A percentile compares a stretch with the other conserved stretches of the same genome.
These are phyloP conservation scores for Neurospora sp. DNA, from an alignment of 495 filamentous ascomycete species.

Conservation along the genomic window DNA sequence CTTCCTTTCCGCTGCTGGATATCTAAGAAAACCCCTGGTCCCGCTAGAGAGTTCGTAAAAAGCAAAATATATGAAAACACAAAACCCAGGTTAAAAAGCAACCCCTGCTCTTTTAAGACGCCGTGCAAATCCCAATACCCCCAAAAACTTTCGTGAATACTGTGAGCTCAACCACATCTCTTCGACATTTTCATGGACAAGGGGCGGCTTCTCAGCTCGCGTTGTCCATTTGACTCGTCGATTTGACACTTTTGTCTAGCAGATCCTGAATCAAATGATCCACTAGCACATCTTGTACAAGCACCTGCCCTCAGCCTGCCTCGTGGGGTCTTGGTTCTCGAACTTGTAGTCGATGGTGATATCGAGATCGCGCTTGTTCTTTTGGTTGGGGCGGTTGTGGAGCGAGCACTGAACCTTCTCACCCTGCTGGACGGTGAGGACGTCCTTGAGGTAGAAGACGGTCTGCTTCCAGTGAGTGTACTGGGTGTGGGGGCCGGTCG, in stretches of 20 bases:
- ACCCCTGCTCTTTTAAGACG: neutral
- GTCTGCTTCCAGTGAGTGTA: slow-evolving; percentile 96
- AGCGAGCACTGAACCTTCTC: slow-evolving; percentile 64
- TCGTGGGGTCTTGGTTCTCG: slow-evolving; percentile 58
- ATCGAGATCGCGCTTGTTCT: slow-evolving; percentile 91
- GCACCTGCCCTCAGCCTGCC: slow-evolving; percentile 58
- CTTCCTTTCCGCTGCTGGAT: slow-evolving; percentile 1
- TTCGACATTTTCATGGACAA: neutral
- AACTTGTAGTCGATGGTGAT: slow-evolving; percentile 78
- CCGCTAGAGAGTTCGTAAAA: neutral
- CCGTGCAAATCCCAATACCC: neutral
- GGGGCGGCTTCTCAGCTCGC: neutral
- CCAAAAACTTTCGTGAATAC: neutral
- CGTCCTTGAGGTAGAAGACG: slow-evolving; percentile 78
- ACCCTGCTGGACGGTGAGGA: slow-evolving; percentile 70
- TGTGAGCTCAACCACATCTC: neutral
- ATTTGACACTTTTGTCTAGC: neutral
- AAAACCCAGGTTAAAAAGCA: neutral
- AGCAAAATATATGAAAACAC: neutral
- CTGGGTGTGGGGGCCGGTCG: slow-evolving; percentile 79
- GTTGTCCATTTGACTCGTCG: neutral
- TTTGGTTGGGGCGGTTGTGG: slow-evolving; percentile 77
- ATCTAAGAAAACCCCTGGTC: neutral
- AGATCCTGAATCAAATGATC: neutral
- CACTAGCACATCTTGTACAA: slow-evolving; percentile 79